Evolutionary conservation across 83 land plant genomes (phyloP), one percentile per base, ranked within the genome.

Genomic region (Diphasiastrum complanatum): DNA sequence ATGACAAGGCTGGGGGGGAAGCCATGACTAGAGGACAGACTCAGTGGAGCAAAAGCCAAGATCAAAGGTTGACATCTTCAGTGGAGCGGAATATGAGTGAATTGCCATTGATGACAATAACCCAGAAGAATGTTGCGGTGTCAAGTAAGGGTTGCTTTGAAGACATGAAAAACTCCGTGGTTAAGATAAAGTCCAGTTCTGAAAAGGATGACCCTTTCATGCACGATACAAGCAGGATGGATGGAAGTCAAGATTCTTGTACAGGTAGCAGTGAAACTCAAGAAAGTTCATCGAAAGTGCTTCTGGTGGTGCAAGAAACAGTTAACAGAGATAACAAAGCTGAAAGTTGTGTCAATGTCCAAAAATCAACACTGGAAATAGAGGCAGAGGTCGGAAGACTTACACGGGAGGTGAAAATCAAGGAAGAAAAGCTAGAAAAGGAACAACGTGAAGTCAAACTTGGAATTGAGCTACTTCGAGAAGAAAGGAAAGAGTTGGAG

Each of bases 401-500:
- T 53, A 19, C 46, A 31, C 38, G 29, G 27, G 69, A 19, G 1
- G 32, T 31, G 36, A 36, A 45, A 25, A 24, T 36, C 12, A 52
- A 64, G 40, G 40, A 38, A 38, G 68, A 65, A 5, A 36, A 24
- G 37, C 18, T 34, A 30, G 57, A 52, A 40, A 30, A 5, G 22
- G 60, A 63, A 27, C 30, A 49, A 45, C 33, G 5, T 16, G 58
- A 51, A 5, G n/a, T 65, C 16, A 31, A 37, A 31, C 6, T 34
- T 18, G 5, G 37, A 5, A 35, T 31, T 1, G 55, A 70, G 60
- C 53, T 45, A 24, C 33, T 70, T 22, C 49, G 33, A 51, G 60
- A 48, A 18, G 56, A 62, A 63, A 60, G 58, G 24, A 51, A 48
- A 14, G 70, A 73, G 19, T 51, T 59, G 47, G 65, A 73, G 32